These are phyloP conservation scores for Comarum palustre DNA, from an alignment of 306 rosid species.

Conservation along the genomic window DNA sequence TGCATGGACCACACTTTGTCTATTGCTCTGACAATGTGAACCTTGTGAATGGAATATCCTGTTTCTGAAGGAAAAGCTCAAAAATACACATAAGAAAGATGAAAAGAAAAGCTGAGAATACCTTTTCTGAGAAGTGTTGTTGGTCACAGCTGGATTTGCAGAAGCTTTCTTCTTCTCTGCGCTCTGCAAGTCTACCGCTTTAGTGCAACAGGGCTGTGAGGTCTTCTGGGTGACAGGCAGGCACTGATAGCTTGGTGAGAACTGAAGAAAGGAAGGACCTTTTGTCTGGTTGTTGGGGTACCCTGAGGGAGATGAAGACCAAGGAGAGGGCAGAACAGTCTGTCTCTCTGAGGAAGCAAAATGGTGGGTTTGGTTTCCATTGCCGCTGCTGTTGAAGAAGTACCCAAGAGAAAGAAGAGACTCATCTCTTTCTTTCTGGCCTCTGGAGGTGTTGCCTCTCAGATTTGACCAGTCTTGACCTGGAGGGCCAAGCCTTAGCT, in stretches of 20 bases:
- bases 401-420: slow-evolving; percentile 53
- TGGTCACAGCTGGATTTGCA: slow-evolving; percentile 53
- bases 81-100: slow-evolving; percentile 1
- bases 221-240: slow-evolving; percentile 42
- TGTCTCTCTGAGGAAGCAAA: slow-evolving; percentile 26
- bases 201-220: slow-evolving; percentile 45
- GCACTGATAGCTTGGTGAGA: slow-evolving; percentile 34
- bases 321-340: slow-evolving; percentile 33
- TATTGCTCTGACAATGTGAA: slow-evolving; percentile 29
- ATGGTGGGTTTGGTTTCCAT: slow-evolving; percentile 33
- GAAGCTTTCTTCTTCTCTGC: slow-evolving; percentile 47
- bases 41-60: slow-evolving; percentile 61
- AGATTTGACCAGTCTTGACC: slow-evolving; percentile 57
- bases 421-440: slow-evolving; percentile 36
- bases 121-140: slow-evolving; percentile 95
- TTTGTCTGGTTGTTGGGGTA: slow-evolving; percentile 30
- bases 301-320: slow-evolving; percentile 37
- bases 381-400: slow-evolving; percentile 25
- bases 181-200: slow-evolving; percentile 52
- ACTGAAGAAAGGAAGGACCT: slow-evolving; percentile 46
- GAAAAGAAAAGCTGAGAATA: slow-evolving; percentile 23
- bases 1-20: slow-evolving; percentile 59
- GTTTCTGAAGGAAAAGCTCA: slow-evolving; percentile 35
- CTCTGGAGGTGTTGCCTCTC: slow-evolving; percentile 26
- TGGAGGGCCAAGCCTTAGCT: slow-evolving; percentile 92